phyloP scores from a whole-genome alignment of 768 basidiomycete species.

The Leccinum subtestaceum region DNA sequence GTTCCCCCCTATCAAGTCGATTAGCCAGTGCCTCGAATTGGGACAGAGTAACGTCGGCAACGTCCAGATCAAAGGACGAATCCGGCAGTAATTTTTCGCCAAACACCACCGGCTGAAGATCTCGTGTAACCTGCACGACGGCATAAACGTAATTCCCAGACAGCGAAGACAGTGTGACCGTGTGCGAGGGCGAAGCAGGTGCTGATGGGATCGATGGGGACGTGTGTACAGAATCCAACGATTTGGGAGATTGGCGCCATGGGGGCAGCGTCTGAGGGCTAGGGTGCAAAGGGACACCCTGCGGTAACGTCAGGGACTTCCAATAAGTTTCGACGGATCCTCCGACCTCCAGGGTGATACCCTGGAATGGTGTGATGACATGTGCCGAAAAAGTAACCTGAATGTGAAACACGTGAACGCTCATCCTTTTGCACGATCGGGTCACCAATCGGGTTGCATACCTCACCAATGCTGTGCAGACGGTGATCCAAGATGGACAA shows the following conservation, averaged over 20 bases:
- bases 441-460: constrained; percentile 24
- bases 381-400: constrained; percentile 88
- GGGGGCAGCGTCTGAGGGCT: constrained; percentile 37
- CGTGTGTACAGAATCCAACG: constrained; percentile 56
- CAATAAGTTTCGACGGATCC: constrained; percentile 98
- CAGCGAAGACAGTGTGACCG: constrained; percentile 84
- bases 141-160: constrained; percentile 85
- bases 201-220: constrained; percentile 68
- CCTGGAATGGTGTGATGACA: constrained; percentile 85
- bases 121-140: constrained; percentile 88
- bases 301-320: constrained; percentile 64
- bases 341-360: constrained; percentile 90
- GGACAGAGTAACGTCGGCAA: constrained; percentile 77
- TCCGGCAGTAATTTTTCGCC: constrained; percentile 75
- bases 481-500: constrained; percentile 90
- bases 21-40: constrained; percentile 75
- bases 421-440: background rate
- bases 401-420: constrained; percentile 6
- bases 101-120: constrained; percentile 85
- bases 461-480: constrained; percentile 92
- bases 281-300: constrained; percentile 29
- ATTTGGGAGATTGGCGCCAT: constrained; percentile 32
- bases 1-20: constrained; percentile 44
- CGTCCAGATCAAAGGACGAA: constrained; percentile 68
- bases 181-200: constrained; percentile 45